Evolutionary conservation across 75 land plant genomes (phyloP), one percentile per base, ranked within the genome.

Genomic region (Pseudotsuga menziesii): DNA sequence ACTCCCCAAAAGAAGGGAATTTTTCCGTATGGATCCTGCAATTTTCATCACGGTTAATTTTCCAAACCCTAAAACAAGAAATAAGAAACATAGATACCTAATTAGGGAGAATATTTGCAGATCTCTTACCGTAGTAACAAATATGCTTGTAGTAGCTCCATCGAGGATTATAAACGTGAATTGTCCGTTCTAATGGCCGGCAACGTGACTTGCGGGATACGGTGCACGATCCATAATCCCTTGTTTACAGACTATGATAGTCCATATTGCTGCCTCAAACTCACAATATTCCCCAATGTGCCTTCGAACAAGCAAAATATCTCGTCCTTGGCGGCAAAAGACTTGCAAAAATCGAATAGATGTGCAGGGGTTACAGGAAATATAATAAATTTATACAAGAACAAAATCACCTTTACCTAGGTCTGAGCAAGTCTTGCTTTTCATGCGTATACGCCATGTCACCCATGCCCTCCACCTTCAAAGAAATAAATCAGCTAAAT

Each of bases 101-200:
- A 9, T 7, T 9, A n/a, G n/a, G 8, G 11, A 9, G 19, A 61
- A 48, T 9, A 48, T 48, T 48, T 61, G 20, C 0, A 7, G 63
- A n/a, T 61, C 25, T n/a, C 80, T 52, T 79, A 86, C 89, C 36
- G 58, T 23, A 8, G 88, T 88, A 35, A 75, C 85, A 61, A 88
- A 80, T 0, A 83, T 54, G 23, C 74, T 75, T 44, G 58, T 15
- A 36, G 60, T 35, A 57, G 56, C 66, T 56, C 61, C 76, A 82
- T 95, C 98, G 63, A 78, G 91, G 74, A 95, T 77, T 27, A 92
- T 63, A 56, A 95, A 95, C 29, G 91, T 91, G 67, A 95, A 95
- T 23, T 86, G 73, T 0, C 98, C 98, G 7, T 72, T 48, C 5
- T 92, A 81, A 63, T 91, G 85, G 15, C 55, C 75, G 12, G 92